A percentile compares a stretch with the other conserved stretches of the same genome.
These are phyloP conservation scores for Colletotrichum sp. DNA, from an alignment of 2,329 filamentous ascomycete species.

Conservation along the genomic window DNA sequence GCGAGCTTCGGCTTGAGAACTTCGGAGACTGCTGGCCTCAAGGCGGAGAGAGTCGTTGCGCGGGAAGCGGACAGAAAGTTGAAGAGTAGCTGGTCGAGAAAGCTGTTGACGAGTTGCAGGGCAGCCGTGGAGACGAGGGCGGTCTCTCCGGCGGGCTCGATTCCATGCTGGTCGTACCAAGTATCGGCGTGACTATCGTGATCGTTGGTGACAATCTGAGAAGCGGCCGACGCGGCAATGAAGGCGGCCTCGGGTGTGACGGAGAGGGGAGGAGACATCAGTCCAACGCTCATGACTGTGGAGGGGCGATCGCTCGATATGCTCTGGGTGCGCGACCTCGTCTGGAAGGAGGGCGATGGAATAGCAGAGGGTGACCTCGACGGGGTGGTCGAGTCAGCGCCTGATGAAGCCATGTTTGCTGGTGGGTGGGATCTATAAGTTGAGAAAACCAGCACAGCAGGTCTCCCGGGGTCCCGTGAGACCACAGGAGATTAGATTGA, in stretches of 20 bases:
- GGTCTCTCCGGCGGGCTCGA: slow-evolving; percentile 69
- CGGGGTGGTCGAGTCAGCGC: slow-evolving; percentile 18
- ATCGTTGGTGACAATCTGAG: slow-evolving; percentile 89
- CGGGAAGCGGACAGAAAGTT: slow-evolving; percentile 83
- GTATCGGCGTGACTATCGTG: slow-evolving; percentile 76
- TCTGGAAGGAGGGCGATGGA: slow-evolving; percentile 34
- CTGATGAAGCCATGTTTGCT: slow-evolving; percentile 19
- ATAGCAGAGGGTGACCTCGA: slow-evolving; percentile 39
- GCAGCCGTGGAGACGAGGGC: slow-evolving; percentile 77
- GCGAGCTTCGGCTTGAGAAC: slow-evolving; percentile 90
- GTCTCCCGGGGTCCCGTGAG: slow-evolving; percentile 15
- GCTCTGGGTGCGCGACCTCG: slow-evolving; percentile 62
- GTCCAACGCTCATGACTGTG: slow-evolving; percentile 57
- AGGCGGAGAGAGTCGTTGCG: slow-evolving; percentile 75
- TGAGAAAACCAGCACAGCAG: slow-evolving; percentile 1
- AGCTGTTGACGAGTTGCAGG: slow-evolving; percentile 82
- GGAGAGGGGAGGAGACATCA: slow-evolving; percentile 69
- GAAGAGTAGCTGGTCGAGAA: slow-evolving; percentile 92
- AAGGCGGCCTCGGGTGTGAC: slow-evolving; percentile 83
- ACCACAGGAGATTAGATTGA: slow-evolving; percentile 21
- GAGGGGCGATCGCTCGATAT: slow-evolving; percentile 76
- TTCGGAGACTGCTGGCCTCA: slow-evolving; percentile 84
- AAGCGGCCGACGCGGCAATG: slow-evolving; percentile 86
- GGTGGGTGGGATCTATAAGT: background rate
- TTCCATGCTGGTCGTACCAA: slow-evolving; percentile 72